A percentile compares a stretch with the other conserved stretches of the same genome.
phyloP scores from a whole-genome alignment of 805 yeast species.

The Ogataea zsoltii region DNA sequence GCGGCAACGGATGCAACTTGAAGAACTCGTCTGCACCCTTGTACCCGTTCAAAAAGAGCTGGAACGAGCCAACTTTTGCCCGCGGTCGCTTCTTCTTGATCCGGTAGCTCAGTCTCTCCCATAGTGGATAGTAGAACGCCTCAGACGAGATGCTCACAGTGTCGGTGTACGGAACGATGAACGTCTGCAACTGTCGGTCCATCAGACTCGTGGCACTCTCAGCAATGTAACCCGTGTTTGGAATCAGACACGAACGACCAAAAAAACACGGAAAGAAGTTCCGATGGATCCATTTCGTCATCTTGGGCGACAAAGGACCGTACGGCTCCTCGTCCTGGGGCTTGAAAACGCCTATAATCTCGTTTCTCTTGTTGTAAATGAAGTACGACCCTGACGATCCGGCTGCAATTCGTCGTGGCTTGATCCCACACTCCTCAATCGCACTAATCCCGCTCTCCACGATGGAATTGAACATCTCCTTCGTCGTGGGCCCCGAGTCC shows the following conservation, averaged over 20 bases:
- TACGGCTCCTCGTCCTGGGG: constrained; percentile 83
- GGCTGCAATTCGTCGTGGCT: constrained; percentile 55
- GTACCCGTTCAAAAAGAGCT: constrained; percentile 59
- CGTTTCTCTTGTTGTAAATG: constrained; percentile 38
- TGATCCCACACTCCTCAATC: constrained; percentile 41
- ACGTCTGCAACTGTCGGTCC: constrained; percentile 58
- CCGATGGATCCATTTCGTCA: constrained; percentile 79
- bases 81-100: constrained; percentile 33
- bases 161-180: constrained; percentile 67
- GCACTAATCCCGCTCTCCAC: constrained; percentile 47
- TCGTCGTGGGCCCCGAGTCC: constrained; percentile 29
- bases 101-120: constrained; percentile 38
- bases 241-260: constrained; percentile 71
- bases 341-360: constrained; percentile 63
- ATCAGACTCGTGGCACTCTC: constrained; percentile 72
- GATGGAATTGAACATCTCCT: constrained; percentile 37
- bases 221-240: constrained; percentile 69
- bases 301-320: constrained; percentile 74
- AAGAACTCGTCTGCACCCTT: constrained; percentile 63
- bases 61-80: constrained; percentile 65
- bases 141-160: constrained; percentile 50
- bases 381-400: constrained; percentile 78
- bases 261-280: constrained; percentile 77
- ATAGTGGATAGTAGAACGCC: constrained; percentile 52
- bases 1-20: constrained; percentile 52